Conservation (phyloP, 1,284 basidiomycete genomes). For the Tilletia walkeri region DNA sequence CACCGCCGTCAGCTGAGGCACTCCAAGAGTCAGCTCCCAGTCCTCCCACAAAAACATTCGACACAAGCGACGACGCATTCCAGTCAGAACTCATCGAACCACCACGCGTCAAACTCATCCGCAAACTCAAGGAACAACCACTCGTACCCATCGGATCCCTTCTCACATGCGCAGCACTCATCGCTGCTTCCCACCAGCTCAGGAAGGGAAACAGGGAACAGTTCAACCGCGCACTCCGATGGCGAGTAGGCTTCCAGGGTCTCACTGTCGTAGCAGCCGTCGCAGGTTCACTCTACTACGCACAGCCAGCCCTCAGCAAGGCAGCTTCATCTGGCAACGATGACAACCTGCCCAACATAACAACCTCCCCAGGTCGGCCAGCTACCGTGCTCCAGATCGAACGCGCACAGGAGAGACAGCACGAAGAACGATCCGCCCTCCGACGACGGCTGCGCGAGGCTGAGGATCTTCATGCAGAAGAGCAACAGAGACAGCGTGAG, state of each 20-base stretch:
- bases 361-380: constrained; percentile 8
- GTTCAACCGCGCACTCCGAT: constrained; percentile 52
- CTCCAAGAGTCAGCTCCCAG: background rate
- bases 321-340: background rate
- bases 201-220: constrained; percentile 46
- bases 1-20: background rate
- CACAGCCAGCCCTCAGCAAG: background rate
- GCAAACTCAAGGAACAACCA: constrained; percentile 52
- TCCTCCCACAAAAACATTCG: background rate
- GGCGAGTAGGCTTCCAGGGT: constrained; percentile 53
- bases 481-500: background rate
- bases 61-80: constrained; percentile 12
- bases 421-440: constrained; percentile 1
- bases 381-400: constrained; percentile 16
- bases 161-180: constrained; percentile 47
- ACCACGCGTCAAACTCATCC: constrained; percentile 42
- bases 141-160: constrained; percentile 52
- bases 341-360: background rate
- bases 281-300: constrained; percentile 45
- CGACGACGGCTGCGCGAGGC: constrained; percentile 3
- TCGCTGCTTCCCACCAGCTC: constrained; percentile 47
- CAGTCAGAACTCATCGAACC: constrained; percentile 25
- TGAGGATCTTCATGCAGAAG: background rate
- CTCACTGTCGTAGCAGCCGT: constrained; percentile 50
- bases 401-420: constrained; percentile 6